Base-by-base conservation (phyloP, 1,284 basidiomycete species). In the Ceratobasidium sp. region DNA sequence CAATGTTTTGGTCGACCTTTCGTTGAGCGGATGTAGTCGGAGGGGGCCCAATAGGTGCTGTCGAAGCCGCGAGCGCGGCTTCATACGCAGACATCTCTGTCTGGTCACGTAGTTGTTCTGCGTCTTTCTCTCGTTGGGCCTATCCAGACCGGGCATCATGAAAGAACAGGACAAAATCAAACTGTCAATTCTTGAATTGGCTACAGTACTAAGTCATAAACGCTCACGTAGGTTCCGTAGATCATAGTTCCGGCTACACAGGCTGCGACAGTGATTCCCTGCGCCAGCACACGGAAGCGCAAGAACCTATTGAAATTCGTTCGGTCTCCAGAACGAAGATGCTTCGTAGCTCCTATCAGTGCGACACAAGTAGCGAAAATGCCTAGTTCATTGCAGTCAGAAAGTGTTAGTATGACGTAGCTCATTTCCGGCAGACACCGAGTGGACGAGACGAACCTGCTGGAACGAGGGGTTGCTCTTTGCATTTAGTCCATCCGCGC, bases 391-490 rank as follows among this genome's bases (percentile, higher is more conserved):
- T 41, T 11, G 36, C 11, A 4, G 11, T 11, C 4, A 41, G 36
- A 5, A 11, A 41, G 36, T 11, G 11, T 5, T 5, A 5, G 11
- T 41, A 41, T 41, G 36, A 11, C 6, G 11, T 11, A 41, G 36
- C 36, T 41, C 36, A 22, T 44, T 17, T 27, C n/a, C 15, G 57
- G 17, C n/a, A n/a, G 36, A 41, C 36, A 41, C 6, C 36, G 11
- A 41, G 36, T 41, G 36, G 47, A 31, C 53, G 29, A 27, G 31
- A 69, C 17, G 9, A 17, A 78, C 84, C 84, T 50, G 83, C 71
- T 17, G 84, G 84, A 0, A 84, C 82, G n/a, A 82, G 66, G 9
- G 84, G 84, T 77, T 84, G 82, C 63, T 80, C 78, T 77, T 84
- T 84, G 78, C 84, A 84, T 77, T 84, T 84, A 31, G 79, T 78